These are phyloP conservation scores for Saturnispora hagleri DNA, from an alignment of 805 yeast species.

Conservation along the genomic window DNA sequence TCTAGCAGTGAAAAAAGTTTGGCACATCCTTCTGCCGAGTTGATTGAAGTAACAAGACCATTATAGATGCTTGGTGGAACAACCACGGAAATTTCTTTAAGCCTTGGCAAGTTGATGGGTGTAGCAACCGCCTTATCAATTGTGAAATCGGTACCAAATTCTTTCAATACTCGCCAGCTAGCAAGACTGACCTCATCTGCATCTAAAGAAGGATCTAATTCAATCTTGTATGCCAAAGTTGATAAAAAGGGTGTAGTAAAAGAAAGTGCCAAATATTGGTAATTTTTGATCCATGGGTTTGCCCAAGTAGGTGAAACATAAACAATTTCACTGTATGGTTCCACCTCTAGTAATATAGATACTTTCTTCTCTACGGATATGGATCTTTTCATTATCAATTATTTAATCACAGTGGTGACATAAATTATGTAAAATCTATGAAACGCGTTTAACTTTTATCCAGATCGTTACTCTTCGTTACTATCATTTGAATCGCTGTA, in stretches of 20 bases:
- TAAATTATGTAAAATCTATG: neutral
- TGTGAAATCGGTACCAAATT: slow-evolving; percentile 34
- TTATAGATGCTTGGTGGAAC: slow-evolving; percentile 41
- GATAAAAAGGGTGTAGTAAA: neutral
- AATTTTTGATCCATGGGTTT: neutral
- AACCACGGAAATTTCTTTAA: slow-evolving; percentile 33
- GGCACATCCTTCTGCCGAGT: slow-evolving; percentile 1
- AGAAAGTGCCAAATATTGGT: neutral
- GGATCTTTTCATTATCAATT: neutral
- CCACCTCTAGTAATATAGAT: neutral
- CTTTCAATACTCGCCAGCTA: slow-evolving; percentile 29
- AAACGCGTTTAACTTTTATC: neutral
- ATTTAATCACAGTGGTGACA: neutral
- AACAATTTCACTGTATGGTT: neutral
- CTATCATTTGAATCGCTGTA: slow-evolving; percentile 6
- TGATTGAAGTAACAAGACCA: slow-evolving; percentile 29
- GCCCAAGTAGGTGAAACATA: neutral
- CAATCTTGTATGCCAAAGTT: neutral
- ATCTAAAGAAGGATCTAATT: neutral
- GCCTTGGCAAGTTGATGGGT: slow-evolving; percentile 24
- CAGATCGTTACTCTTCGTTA: neutral
- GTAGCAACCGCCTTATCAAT: slow-evolving; percentile 32
- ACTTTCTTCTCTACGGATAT: neutral
- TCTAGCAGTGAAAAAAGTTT: slow-evolving; percentile 29
- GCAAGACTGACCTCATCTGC: slow-evolving; percentile 30